phyloP scores from a whole-genome alignment of 2,329 filamentous ascomycete genomes.

The Cladophialophora bantiana region DNA sequence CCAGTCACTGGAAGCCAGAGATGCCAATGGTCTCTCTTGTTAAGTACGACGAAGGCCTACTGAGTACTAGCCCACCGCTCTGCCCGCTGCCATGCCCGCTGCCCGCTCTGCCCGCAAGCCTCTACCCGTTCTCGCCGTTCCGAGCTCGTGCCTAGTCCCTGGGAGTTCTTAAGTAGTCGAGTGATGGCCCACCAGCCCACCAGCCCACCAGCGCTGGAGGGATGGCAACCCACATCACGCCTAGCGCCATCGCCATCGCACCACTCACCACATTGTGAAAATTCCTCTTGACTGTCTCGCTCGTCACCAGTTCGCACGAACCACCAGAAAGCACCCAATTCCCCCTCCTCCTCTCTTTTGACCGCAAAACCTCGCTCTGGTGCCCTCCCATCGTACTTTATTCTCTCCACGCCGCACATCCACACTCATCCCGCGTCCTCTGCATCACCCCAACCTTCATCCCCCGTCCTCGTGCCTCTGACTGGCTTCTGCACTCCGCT shows the following conservation, averaged over 20 bases:
- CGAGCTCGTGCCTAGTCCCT: too few species aligned
- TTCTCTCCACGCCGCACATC: constrained; percentile 15
- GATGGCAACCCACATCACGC: background rate
- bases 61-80: too few species aligned
- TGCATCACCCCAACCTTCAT: constrained; percentile 17
- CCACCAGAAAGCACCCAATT: constrained; percentile 1
- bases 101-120: constrained; percentile 7
- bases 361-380: background rate
- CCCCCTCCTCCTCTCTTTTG: constrained; percentile 19
- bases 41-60: too few species aligned
- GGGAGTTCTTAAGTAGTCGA: background rate
- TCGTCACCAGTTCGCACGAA: constrained; percentile 9
- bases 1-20: background rate
- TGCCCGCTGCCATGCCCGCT: background rate
- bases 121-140: background rate
- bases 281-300: constrained; percentile 1
- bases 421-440: constrained; percentile 33
- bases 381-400: constrained; percentile 11
- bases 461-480: constrained; percentile 20
- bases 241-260: constrained; percentile 5
- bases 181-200: background rate
- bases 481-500: constrained; percentile 31
- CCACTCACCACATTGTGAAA: constrained; percentile 4
- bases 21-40: background rate
- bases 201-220: too few species aligned